Evolutionary conservation across 805 yeast species (phyloP), one percentile per base, ranked within the genome.

Genomic region (Cyberlindnera misumaiensis): DNA sequence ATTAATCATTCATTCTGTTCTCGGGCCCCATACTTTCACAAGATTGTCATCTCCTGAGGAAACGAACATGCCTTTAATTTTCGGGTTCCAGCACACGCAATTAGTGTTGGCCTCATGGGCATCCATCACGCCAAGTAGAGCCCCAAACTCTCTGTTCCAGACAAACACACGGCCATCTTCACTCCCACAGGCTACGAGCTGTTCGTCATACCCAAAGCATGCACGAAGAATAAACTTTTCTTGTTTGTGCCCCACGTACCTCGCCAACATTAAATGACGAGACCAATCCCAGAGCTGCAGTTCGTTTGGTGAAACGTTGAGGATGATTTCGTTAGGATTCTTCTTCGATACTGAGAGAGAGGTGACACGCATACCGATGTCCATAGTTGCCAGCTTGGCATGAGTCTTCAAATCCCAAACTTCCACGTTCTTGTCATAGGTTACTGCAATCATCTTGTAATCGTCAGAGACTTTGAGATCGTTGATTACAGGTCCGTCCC

Each of bases 21-120:
- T 20, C 11, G 59, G 59, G n/a, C 75, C 79, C 88, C 87, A 83
- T 6, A 86, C 68, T 41, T 77, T 76, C 4, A 86, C 80, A 8
- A 69, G 59, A 14, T 73, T 70, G 56, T 89, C 96, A 58, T 88
- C 96, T 12, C 95, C 86, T 29, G 87, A 88, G 15, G 90, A 79
- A 6, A 87, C 93, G 75, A 89, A 80, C 59, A 80, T 62, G 11
- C 58, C 51, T 36, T 63, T 59, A 29, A 60, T 48, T 1, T 45
- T 50, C 1, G 76, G 72, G 47, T 76, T 79, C 89, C 93, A 87
- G 42, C 81, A 78, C 2, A 87, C 93, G 33, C 84, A 76, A 55
- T 85, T 88, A 46, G 90, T 83, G 42, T 77, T 63, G 0, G 76
- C 76, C 10, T 58, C 57, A 56, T 85, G 95, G 2, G 80, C 90